A percentile compares a stretch with the other conserved stretches of the same genome.
Evolutionary conservation across 192 early-diverging fungal species (phyloP).

Genomic region (Umbelopsis ramanniana): DNA sequence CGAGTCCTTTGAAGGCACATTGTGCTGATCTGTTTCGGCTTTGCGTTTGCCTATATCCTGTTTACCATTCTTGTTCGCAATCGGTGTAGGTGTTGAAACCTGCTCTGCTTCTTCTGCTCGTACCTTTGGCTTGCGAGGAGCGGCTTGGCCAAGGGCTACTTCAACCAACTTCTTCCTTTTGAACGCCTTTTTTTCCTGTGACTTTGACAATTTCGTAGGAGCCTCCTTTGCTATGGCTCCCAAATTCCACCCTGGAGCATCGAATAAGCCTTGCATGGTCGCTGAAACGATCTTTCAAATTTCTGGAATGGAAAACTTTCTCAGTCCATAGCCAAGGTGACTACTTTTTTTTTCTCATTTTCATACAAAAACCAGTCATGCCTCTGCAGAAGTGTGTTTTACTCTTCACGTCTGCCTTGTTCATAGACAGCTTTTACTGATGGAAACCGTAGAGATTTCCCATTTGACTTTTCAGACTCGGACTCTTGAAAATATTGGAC

Average conservation of each 20-base stretch:
- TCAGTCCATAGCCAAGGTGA: neutral
- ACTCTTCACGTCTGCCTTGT: slow-evolving; percentile 25
- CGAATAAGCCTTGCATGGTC: slow-evolving; percentile 15
- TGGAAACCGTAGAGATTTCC: slow-evolving; percentile 53
- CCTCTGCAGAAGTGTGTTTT: neutral
- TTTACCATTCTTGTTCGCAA: neutral
- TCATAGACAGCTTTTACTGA: slow-evolving; percentile 57
- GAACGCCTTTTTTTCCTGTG: slow-evolving; percentile 7
- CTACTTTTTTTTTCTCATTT: neutral
- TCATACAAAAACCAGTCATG: neutral
- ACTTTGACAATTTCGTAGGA: neutral
- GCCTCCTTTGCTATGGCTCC: neutral
- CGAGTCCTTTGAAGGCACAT: neutral
- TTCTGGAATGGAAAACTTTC: slow-evolving; percentile 1
- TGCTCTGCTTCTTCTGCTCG: neutral
- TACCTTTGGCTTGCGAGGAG: neutral
- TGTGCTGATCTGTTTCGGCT: neutral
- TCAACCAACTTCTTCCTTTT: slow-evolving; percentile 11
- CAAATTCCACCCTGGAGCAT: slow-evolving; percentile 12
- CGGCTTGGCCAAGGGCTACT: slow-evolving; percentile 6
- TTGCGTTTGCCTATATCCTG: neutral
- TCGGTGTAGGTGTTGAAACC: neutral
- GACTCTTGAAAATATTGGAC: slow-evolving; percentile 59
- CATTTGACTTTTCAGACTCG: slow-evolving; percentile 20
- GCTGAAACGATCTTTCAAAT: neutral